phyloP scores from a whole-genome alignment of 495 filamentous ascomycete species.

The Tuber borchii region DNA sequence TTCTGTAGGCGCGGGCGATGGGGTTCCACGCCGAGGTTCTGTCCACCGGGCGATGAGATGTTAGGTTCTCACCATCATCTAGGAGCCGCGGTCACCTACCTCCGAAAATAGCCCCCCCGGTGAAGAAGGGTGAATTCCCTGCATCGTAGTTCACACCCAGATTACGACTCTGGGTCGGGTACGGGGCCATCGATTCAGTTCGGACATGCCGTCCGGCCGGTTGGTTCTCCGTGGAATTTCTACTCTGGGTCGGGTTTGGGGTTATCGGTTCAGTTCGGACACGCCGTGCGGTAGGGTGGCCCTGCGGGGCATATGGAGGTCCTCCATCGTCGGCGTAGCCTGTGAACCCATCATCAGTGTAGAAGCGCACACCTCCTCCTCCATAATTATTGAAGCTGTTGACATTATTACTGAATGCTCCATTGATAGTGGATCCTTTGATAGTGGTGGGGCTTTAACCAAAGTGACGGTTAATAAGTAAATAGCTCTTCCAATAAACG shows the following conservation, averaged over 20 bases:
- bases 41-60: no score
- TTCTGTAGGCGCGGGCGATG: not conserved
- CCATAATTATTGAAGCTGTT: no score
- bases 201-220: no score
- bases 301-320: not conserved
- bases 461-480: not conserved
- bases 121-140: not conserved
- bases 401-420: not conserved
- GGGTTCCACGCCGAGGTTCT: no score
- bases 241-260: not conserved
- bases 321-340: not conserved
- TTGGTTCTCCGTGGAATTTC: no score
- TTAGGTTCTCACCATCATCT: no score
- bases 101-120: no score
- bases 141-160: not conserved
- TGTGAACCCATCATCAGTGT: not conserved
- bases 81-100: no score
- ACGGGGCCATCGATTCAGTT: no score
- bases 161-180: not conserved
- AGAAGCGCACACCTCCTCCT: not conserved
- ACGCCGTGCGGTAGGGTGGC: not conserved
- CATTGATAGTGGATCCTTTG: not conserved
- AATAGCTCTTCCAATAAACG: not conserved
- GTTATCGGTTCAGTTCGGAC: not conserved
- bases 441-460: not conserved